Evolutionary conservation across 2,329 filamentous ascomycete genomes (phyloP), one percentile per base, ranked within the genome.

Genomic region (Penicillium freii): DNA sequence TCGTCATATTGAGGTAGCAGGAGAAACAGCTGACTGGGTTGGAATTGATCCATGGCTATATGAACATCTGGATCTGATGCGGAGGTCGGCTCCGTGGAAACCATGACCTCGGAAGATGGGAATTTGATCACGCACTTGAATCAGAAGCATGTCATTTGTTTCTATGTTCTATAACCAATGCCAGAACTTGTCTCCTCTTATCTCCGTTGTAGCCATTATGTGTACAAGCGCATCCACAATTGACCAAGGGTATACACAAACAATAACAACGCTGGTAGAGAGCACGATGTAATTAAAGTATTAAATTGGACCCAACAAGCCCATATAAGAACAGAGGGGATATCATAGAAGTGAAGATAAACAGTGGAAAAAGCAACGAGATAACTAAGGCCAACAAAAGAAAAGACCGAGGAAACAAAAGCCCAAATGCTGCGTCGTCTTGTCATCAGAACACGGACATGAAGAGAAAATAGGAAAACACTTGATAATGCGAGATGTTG

Each of bases 361-460:
- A 57, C 56, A 68, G 58, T 54, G 55, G 62, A 60, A 54, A 56
- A 56, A 61, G 39, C 47, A 62, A 60, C 61, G 55, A 59, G 56
- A 59, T 56, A 56, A 54, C 62, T 62, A 54, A 51, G 60, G 61
- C 48, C 60, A 62, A 62, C 62, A 66, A 66, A 59, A 44, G 51
- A 51, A 61, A 65, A 54, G 23, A 54, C 40, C 48, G 61, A 50
- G 49, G 60, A 59, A 58, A 51, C 40, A 64, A 66, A 69, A 68
- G 63, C 67, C 67, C 68, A 71, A 71, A 72, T 73, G 71, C 71
- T 72, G 73, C 71, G 71, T 75, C 69, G 69, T 72, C 68, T 67
- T 70, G 70, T 76, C 73, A 73, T 76, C 69, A 75, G 13, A 71
- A 73, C 65, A 70, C 66, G 69, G 66, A 71, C 66, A 73, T 72